Evolutionary conservation across 1,284 basidiomycete species (phyloP).

Genomic region (Pisolithus thermaeus): DNA sequence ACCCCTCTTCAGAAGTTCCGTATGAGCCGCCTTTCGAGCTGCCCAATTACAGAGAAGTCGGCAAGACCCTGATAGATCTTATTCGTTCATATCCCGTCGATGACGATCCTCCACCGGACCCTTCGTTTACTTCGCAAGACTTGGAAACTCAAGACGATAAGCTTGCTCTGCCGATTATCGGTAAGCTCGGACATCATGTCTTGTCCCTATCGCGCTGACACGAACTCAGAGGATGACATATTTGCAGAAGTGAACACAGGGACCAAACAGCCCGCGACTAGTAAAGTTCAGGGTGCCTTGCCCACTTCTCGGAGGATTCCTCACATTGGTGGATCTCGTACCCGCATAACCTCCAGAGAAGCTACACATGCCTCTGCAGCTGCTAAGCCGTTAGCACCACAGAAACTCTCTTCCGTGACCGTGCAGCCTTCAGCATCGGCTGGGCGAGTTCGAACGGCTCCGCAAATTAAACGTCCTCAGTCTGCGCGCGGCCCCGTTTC

Average conservation of each 20-base stretch:
- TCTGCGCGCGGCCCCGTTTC: constrained; percentile 12
- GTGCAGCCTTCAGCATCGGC: constrained; percentile 5
- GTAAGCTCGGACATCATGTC: constrained; percentile 17
- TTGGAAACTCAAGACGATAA: constrained; percentile 12
- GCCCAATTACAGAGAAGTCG: constrained; percentile 52
- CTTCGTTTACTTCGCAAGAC: constrained; percentile 26
- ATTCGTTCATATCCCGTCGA: constrained; percentile 37
- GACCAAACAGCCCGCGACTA: neutral
- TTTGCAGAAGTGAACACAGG: constrained; percentile 13
- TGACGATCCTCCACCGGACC: constrained; percentile 27
- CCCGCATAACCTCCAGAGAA: constrained; percentile 2
- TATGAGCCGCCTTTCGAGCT: constrained; percentile 53
- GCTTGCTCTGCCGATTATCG: constrained; percentile 31
- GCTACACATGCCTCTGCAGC: constrained; percentile 4
- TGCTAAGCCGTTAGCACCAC: constrained; percentile 5
- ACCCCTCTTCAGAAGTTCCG: constrained; percentile 34
- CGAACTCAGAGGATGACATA: constrained; percentile 20
- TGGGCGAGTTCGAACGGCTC: constrained; percentile 11
- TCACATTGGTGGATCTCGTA: neutral
- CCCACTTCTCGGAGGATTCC: neutral
- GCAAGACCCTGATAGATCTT: constrained; percentile 37
- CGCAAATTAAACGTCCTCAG: constrained; percentile 17
- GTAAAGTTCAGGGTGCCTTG: neutral
- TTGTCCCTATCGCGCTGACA: neutral
- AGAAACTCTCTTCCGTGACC: constrained; percentile 4